Base-by-base conservation (phyloP, 331 rosid species). In the Arachis monticola region DNA sequence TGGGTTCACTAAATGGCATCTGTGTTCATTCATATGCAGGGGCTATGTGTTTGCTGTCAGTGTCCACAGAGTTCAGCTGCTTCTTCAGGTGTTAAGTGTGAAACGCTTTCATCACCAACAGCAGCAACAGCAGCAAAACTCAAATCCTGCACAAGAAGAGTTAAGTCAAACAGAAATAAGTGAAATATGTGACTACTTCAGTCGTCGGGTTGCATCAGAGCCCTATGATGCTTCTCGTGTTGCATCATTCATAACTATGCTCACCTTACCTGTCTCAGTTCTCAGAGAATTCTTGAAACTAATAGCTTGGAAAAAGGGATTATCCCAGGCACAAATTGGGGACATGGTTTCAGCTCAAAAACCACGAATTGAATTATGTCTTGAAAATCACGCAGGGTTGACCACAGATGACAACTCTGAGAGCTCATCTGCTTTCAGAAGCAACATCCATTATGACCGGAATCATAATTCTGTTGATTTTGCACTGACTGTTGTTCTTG, bases 201-300 rank as follows among this genome's bases (percentile, higher is more conserved):
- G 99, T 80, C 98, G 99, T 13, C 97, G 99, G 35, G 99, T 92
- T 76, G 99, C 99, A 58, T 92, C 99, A 14, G 99, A 95, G 88
- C 99, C 99, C 2, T 95, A 95, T 48, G 99, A 95, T 81, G 99
- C 99, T 51, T 95, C 98, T 64, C 97, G 99, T 30, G 99, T 95
- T 75, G 99, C 99, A 55, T 95, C 99, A 27, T 95, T 92, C 88
- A 92, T 95, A 67, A 95, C 98, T 53, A 97, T 95, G 83, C 96
- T 95, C 73, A 95, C 99, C 67, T 84, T 95, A 65, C 99, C 99
- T 12, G 86, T 95, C 75, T 85, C 98, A 6, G 97, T 92, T 77
- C 84, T 95, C 42, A 80, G 98, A 81, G 99, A 95, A 79, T 95
- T 95, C 83, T 86, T 95, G 87, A 95, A 95, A 83, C 72, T 95